A percentile compares a stretch with the other conserved stretches of the same genome.
These are phyloP conservation scores for Torulaspora pretoriensis DNA, from an alignment of 1,139 yeast species.

Conservation along the genomic window DNA sequence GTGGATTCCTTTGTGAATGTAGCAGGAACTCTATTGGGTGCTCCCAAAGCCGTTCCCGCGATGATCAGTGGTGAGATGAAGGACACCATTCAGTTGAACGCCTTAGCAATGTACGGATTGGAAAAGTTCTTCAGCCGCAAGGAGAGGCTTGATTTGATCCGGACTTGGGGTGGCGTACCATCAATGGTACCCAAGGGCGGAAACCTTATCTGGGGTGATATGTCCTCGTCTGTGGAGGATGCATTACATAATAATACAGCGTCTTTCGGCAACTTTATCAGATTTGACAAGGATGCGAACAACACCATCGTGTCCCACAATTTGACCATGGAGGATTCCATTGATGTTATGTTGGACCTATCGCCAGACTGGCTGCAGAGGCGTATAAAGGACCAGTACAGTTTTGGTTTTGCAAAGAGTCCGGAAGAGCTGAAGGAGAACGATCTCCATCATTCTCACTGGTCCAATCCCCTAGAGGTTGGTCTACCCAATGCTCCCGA, in stretches of 20 bases:
- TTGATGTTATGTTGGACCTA: conserved; percentile 58
- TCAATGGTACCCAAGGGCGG: conserved; percentile 98
- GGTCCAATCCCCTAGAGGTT: conserved; percentile 92
- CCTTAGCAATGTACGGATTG: conserved; percentile 87
- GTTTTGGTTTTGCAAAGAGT: conserved; percentile 69
- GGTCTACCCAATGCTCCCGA: conserved; percentile 91
- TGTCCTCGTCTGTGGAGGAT: conserved; percentile 52
- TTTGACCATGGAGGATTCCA: conserved; percentile 60
- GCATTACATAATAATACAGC: conserved; percentile 36
- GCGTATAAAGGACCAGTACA: conserved; percentile 65
- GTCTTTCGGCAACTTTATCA: conserved; percentile 69
- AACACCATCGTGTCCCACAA: conserved; percentile 46
- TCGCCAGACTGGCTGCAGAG: conserved; percentile 74
- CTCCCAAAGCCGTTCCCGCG: conserved; percentile 92
- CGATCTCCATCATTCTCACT: conserved; percentile 65
- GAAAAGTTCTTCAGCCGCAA: conserved; percentile 88
- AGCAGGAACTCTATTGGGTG: conserved; percentile 83
- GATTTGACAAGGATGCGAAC: conserved; percentile 46
- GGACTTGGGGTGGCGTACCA: conserved; percentile 90
- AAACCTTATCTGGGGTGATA: conserved; percentile 77
- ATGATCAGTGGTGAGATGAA: conserved; percentile 94
- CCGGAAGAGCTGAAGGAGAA: conserved; percentile 56
- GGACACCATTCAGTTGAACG: conserved; percentile 90
- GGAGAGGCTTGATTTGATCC: conserved; percentile 80
- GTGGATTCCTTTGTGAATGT: conserved; percentile 79